A percentile compares a stretch with the other conserved stretches of the same genome.
phyloP scores from a whole-genome alignment of 1,284 basidiomycete species.

The Paramarasmius palmivorus region DNA sequence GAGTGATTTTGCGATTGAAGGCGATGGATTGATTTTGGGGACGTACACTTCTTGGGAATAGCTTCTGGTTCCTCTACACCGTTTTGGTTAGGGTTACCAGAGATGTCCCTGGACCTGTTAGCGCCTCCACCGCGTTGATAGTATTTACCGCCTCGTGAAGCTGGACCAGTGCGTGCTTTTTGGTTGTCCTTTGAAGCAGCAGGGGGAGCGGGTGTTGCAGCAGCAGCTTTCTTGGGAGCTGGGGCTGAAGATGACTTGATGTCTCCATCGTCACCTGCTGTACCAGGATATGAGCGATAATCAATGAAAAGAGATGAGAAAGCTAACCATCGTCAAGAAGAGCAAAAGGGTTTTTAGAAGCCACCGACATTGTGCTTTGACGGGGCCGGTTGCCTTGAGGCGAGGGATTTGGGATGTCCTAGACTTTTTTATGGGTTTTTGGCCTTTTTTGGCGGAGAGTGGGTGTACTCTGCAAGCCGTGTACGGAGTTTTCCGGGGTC shows the following conservation, averaged over 20 bases:
- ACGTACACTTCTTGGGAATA: constrained; percentile 58
- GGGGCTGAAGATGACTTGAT: constrained; percentile 34
- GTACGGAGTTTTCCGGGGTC: background rate
- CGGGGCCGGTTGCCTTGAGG: constrained; percentile 40
- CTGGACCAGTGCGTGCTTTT: constrained; percentile 59
- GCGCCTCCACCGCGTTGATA: constrained; percentile 64
- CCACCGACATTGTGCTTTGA: constrained; percentile 81
- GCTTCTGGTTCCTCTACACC: constrained; percentile 44
- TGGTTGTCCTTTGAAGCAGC: constrained; percentile 33
- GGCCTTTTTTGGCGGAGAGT: constrained; percentile 5
- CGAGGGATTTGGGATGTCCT: background rate
- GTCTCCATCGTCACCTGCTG: constrained; percentile 51
- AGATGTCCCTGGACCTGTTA: constrained; percentile 36
- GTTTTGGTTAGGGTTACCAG: constrained; percentile 32
- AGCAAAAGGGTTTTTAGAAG: constrained; percentile 80
- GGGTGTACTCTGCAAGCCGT: constrained; percentile 3
- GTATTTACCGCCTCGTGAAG: constrained; percentile 73
- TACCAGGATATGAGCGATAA: background rate
- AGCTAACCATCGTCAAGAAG: constrained; percentile 54
- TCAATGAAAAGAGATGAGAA: background rate
- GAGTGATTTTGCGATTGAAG: constrained; percentile 13
- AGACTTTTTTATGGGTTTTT: constrained; percentile 2
- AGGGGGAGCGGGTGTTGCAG: constrained; percentile 40
- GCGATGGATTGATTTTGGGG: constrained; percentile 12
- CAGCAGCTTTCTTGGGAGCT: constrained; percentile 38